phyloP scores from a whole-genome alignment of 805 yeast genomes.

The Ascoidea rubescens region DNA sequence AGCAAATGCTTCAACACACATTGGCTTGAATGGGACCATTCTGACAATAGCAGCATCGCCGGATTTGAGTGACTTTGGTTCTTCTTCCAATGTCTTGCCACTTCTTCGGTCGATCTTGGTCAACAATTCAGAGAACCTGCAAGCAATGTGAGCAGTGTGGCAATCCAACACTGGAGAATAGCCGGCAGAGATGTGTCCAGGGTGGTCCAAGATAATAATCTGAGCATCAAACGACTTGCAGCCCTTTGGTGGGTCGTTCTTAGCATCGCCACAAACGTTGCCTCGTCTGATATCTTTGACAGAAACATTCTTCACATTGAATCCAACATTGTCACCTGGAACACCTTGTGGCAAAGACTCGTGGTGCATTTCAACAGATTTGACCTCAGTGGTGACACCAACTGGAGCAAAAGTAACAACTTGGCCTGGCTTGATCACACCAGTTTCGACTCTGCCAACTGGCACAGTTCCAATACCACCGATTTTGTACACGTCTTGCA shows the following conservation, averaged over 20 bases:
- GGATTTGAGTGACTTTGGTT: conserved; percentile 88
- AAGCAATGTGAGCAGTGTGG: conserved; percentile 87
- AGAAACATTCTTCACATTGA: conserved; percentile 86
- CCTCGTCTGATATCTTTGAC: conserved; percentile 86
- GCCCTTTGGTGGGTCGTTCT: conserved; percentile 78
- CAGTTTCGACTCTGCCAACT: conserved; percentile 90
- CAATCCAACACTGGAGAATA: conserved; percentile 87
- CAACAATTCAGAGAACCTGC: conserved; percentile 66
- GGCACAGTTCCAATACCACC: conserved; percentile 90
- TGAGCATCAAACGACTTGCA: conserved; percentile 73
- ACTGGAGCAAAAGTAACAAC: conserved; percentile 83
- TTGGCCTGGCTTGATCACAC: conserved; percentile 86
- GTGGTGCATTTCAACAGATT: conserved; percentile 84
- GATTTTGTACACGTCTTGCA: conserved; percentile 86
- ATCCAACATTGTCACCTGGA: conserved; percentile 87
- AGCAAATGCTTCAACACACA: conserved; percentile 89
- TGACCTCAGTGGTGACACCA: conserved; percentile 81
- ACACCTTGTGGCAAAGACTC: conserved; percentile 64
- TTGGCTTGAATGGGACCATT: conserved; percentile 78
- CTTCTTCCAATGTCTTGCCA: conserved; percentile 80
- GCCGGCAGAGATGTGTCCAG: conserved; percentile 85
- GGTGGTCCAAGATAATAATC: conserved; percentile 81
- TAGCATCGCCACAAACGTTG: conserved; percentile 85
- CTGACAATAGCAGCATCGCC: conserved; percentile 94
- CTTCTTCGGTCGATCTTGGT: conserved; percentile 88